phyloP scores from a whole-genome alignment of 1,284 basidiomycete genomes.

The Xanthoconium separans region DNA sequence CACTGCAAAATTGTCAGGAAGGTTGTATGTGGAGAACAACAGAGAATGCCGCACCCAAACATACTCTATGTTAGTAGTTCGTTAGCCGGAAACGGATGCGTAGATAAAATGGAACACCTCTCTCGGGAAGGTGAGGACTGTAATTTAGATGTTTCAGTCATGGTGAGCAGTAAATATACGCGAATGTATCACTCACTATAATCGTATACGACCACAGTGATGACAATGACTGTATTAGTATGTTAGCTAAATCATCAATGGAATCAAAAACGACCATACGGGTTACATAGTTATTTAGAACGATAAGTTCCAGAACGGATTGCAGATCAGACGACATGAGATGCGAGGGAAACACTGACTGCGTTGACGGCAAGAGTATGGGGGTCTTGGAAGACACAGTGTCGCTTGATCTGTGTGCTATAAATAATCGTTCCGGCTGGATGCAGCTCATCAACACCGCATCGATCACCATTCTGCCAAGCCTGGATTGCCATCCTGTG shows the following conservation, averaged over 20 bases:
- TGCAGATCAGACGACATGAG: neutral
- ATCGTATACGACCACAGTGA: neutral
- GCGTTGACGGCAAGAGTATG: too few relatives aligned
- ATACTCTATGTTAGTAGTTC: constrained; percentile 2
- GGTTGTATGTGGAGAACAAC: too few relatives aligned
- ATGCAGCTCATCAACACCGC: too few relatives aligned
- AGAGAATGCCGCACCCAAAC: neutral
- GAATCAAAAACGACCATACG: neutral
- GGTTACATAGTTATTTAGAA: neutral
- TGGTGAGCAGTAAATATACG: too few relatives aligned
- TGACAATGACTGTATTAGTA: neutral
- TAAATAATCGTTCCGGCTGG: too few relatives aligned
- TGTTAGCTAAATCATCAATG: neutral
- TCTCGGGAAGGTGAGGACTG: neutral
- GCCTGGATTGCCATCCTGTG: too few relatives aligned
- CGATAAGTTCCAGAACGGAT: neutral
- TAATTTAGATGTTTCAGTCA: too few relatives aligned
- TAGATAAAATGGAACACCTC: neutral
- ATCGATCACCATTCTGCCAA: too few relatives aligned
- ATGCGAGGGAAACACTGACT: too few relatives aligned
- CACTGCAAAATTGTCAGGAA: neutral
- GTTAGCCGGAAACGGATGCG: neutral
- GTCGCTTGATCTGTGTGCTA: too few relatives aligned
- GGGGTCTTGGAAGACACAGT: too few relatives aligned
- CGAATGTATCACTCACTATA: neutral